Evolutionary conservation across 2,329 filamentous ascomycete species (phyloP), one percentile per base, ranked within the genome.

Genomic region (Alternaria postmessia): DNA sequence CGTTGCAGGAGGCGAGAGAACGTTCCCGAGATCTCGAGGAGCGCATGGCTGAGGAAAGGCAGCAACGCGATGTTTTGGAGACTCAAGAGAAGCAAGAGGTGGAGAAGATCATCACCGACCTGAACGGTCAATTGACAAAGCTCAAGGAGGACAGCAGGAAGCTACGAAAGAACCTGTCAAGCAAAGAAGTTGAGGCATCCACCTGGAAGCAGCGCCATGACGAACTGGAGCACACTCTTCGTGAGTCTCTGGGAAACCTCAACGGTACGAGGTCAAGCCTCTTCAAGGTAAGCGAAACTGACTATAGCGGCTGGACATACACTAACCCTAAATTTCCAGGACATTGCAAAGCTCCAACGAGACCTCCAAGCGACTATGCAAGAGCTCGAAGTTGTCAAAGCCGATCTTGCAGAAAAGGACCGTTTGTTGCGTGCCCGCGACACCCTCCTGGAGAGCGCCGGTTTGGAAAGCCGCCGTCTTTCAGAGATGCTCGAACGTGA

Each of bases 21-120:
- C 89, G 80, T 54, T 72, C 81, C 61, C 77, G 77, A 26, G 82
- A 84, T 61, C 70, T 84, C 36, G 82, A 84, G 59, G 86, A 89
- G 64, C 88, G 90, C n/a, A 85, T 97, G 24, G 84, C 87, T 22
- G 88, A 91, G 58, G 95, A 98, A 81, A 85, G 94, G 57, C 87
- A 91, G 66, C 94, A 98, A 79, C 88, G 92, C 44, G 94, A 98
- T 76, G 87, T 94, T 49, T 87, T 97, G 55, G 92, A 93, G 47
- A 91, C 88, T 73, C 89, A 92, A 72, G 94, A 97, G 80, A 97
- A 98, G 82, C 91, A 96, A 75, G 94, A 98, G 75, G 91, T 96
- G 52, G 94, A 98, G 80, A 91, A 94, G 78, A 88, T 96, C 65
- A 88, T 98, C 74, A 94, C 96, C 73, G 93, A 97, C 66, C 89